Evolutionary conservation across 2,329 filamentous ascomycete species (phyloP), one percentile per base, ranked within the genome.

Genomic region (Aspergillus quadrilineatus): DNA sequence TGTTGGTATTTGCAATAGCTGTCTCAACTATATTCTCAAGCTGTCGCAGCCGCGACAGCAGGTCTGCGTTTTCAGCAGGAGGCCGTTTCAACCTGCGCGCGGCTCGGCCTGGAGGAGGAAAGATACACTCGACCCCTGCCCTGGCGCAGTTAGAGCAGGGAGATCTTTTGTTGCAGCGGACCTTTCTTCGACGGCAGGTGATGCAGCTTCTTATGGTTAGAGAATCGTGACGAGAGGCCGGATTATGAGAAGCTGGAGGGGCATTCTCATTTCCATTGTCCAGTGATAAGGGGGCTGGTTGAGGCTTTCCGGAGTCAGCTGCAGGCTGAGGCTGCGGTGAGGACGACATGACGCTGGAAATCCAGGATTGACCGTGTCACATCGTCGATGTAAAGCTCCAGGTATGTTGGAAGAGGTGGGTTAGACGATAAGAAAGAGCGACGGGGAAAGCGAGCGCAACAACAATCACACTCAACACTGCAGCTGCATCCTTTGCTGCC

Each of bases 11-110:
- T 6, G 43, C 46, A 48, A 52, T 46, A 7, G 72, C 69, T 15
- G 69, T 65, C 14, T 85, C 80, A 32, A 87, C 85, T 2, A 86
- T 82, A 30, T 81, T 82, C 67, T 87, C 85, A 41, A 87, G 70
- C 53, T 81, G 79, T 55, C 80, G 75, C 66, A 87, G 62, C 15
- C 85, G 74, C 15, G 83, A 80, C 53, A 87, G 69, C 17, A 87
- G 71, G 67, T 86, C 85, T n/a, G 79, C 79, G 66, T 87, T 83
- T 3, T 78, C 42, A 26, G 34, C 32, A 26, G 17, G 77, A 2
- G 80, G 77, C 57, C 85, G 85, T 56, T 81, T 80, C 55, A 79
- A 74, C 67, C 83, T 85, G 52, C 85, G 75, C 22, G 84, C 83
- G 4, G 84, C 84, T 56, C 85, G 75, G 4, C 84, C 84, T 2